Base-by-base conservation (phyloP, 2,329 filamentous ascomycete species). In the Ascochyta fabae region DNA sequence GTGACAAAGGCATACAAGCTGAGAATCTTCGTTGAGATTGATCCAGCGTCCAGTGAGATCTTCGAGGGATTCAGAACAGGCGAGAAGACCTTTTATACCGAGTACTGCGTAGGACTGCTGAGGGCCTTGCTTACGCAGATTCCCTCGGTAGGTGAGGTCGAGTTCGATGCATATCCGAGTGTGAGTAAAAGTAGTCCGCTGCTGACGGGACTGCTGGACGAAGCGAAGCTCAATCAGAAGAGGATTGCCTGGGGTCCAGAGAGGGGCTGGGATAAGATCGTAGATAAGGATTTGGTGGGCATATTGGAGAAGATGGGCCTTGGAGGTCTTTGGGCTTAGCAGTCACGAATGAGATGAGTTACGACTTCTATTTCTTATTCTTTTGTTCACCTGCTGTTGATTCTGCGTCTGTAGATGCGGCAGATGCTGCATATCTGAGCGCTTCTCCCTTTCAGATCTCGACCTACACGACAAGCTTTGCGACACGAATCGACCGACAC, bases 1-100 rank as follows among this genome's bases (percentile, higher is more conserved):
- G 89, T 86, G 70, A 74, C 75, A 53, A 84, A 81, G 43, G 82
- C 89, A 19, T 80, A 82, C 27, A 79, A 78, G 13, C 71, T 93
- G 43, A 84, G 82, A 24, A 83, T 93, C 10, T 90, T 90, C 67
- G 84, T 92, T 23, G 86, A 92, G 72, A 84, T 84, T 60, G 90
- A 93, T 66, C 89, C 90, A 0, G 89, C 77, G 46, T 72, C 86
- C 48, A 83, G 88, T 63, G 81, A 80, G 26, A 77, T 86, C 19
- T 91, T 90, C 65, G 83, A 84, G 50, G 89, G 88, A 0, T 92
- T 89, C 65, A 83, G 88, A 13, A 81, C 83, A 24, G 81, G 82
- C 1, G 83, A 87, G 24, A 53, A 57, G 39, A 84, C 87, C 1
- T 91, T 89, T 60, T 93, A 91, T 68, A 89, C 91, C 56, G 74